A percentile compares a stretch with the other conserved stretches of the same genome.
phyloP scores from a whole-genome alignment of 257 asterid genomes.

The Solanum appendiculatum region DNA sequence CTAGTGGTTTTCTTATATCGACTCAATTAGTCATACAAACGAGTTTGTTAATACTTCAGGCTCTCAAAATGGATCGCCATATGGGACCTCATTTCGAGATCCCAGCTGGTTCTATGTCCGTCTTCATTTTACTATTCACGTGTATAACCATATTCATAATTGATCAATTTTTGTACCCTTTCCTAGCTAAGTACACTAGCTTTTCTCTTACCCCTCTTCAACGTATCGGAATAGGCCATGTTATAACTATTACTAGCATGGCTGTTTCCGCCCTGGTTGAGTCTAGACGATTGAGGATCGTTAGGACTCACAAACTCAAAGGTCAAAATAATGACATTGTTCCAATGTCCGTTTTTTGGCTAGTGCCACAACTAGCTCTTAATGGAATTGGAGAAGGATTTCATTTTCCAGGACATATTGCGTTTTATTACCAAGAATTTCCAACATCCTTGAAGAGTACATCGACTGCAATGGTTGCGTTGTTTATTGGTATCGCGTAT shows the following conservation, averaged over 20 bases:
- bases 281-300: constrained; percentile 8
- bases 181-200: constrained; percentile 24
- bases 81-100: constrained; percentile 30
- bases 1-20: constrained; percentile 51
- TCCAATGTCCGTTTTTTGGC: constrained; percentile 36
- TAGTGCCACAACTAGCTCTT: constrained; percentile 32
- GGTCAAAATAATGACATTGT: neutral
- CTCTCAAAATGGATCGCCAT: constrained; percentile 59
- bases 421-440: constrained; percentile 24
- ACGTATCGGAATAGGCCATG: constrained; percentile 53
- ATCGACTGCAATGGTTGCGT: constrained; percentile 17
- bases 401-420: constrained; percentile 22
- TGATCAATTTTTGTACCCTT: constrained; percentile 38
- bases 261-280: constrained; percentile 39
- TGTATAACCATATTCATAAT: constrained; percentile 32
- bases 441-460: constrained; percentile 21
- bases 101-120: constrained; percentile 59
- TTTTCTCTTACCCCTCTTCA: constrained; percentile 44
- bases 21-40: constrained; percentile 52
- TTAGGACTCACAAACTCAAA: neutral
- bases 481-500: constrained; percentile 18
- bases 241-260: constrained; percentile 29
- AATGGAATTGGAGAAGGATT: constrained; percentile 36
- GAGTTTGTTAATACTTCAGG: constrained; percentile 50
- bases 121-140: constrained; percentile 43